Percentiles rank a stretch among this genome's conserved stretches.
These are phyloP conservation scores for Raffaelea deltoideospora DNA, from an alignment of 2,329 filamentous ascomycete genomes.

Conservation along the genomic window DNA sequence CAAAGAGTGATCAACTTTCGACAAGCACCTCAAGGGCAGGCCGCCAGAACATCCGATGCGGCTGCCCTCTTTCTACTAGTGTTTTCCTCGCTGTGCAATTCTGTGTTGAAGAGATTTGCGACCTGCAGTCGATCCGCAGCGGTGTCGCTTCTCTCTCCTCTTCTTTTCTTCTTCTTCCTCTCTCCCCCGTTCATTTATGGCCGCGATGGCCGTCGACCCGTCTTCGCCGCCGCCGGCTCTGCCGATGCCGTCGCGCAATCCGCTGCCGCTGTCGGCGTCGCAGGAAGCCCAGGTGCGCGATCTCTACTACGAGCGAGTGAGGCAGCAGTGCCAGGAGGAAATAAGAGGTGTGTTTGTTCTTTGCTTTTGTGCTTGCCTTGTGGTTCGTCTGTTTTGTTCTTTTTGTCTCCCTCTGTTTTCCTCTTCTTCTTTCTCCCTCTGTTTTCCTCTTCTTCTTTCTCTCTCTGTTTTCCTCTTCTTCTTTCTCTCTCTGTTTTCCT, in stretches of 20 bases:
- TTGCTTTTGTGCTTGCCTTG: not conserved
- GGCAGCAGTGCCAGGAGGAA: slow-evolving; percentile 58
- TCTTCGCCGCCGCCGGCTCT: slow-evolving; percentile 12
- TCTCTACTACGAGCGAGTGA: slow-evolving; percentile 66
- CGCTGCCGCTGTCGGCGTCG: slow-evolving; percentile 64
- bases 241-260: slow-evolving; percentile 51
- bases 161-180: not conserved
- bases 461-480: too few species aligned
- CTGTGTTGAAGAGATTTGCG: too few species aligned
- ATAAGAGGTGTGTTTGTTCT: slow-evolving; percentile 47
- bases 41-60: too few species aligned
- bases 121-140: too few species aligned
- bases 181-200: too few species aligned
- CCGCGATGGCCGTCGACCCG: slow-evolving; percentile 24
- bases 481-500: too few species aligned
- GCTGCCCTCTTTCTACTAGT: too few species aligned
- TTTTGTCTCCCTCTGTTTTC: too few species aligned
- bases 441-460: not conserved
- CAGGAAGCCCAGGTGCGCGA: slow-evolving; percentile 74
- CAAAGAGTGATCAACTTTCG: too few species aligned
- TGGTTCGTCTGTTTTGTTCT: too few species aligned
- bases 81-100: too few species aligned
- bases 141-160: not conserved
- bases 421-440: not conserved
- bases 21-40: too few species aligned